Evolutionary conservation across 768 basidiomycete species (phyloP).

Genomic region (Mycena belliarum): DNA sequence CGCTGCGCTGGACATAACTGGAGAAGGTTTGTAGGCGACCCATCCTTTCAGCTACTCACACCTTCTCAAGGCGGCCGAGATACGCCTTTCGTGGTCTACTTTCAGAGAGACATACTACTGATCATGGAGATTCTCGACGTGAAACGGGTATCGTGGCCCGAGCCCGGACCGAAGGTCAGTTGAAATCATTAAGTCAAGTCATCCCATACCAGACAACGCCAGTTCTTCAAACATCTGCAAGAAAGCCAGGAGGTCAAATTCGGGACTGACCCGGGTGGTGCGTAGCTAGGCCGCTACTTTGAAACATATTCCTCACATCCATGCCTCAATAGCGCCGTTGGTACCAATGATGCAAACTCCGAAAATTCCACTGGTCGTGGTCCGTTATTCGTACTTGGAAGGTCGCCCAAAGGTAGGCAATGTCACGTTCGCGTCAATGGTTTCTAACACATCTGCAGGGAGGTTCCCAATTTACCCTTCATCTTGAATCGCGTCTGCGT

Average conservation of each 20-base stretch:
- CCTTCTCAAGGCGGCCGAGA: constrained; percentile 5
- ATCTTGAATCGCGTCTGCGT: constrained; percentile 19
- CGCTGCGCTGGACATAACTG: constrained; percentile 22
- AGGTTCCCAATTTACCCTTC: constrained; percentile 21
- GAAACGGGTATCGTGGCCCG: constrained; percentile 22
- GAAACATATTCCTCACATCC: neutral
- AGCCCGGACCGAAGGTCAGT: constrained; percentile 17
- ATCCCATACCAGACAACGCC: neutral
- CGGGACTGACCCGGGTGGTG: constrained; percentile 15
- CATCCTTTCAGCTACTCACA: neutral
- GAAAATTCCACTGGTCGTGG: constrained; percentile 19
- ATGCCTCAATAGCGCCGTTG: constrained; percentile 14
- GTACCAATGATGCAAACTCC: constrained; percentile 25
- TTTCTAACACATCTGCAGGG: neutral
- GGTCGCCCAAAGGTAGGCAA: constrained; percentile 16
- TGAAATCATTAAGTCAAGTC: neutral
- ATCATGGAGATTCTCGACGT: constrained; percentile 24
- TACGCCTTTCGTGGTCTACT: constrained; percentile 15
- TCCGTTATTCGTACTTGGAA: constrained; percentile 24
- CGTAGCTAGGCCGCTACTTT: neutral
- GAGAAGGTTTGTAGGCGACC: constrained; percentile 10
- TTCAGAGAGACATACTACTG: constrained; percentile 7
- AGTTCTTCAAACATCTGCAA: constrained; percentile 17
- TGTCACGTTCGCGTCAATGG: no score
- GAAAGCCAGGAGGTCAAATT: constrained; percentile 21